A percentile compares a stretch with the other conserved stretches of the same genome.
These are phyloP conservation scores for Yamadazyma friedrichii DNA, from an alignment of 1,139 yeast species.

Conservation along the genomic window DNA sequence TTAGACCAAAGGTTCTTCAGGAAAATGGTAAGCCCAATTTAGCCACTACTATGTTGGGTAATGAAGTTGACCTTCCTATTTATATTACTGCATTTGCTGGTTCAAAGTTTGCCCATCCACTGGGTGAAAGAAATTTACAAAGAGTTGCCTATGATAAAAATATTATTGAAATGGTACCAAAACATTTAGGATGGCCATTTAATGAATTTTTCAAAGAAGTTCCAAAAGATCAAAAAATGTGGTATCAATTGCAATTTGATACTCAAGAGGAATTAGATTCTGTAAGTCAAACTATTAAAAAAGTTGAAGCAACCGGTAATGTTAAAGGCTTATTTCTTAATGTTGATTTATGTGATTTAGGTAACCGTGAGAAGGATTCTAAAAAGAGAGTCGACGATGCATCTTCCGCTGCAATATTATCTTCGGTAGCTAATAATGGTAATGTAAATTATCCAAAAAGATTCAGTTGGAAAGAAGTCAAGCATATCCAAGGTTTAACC, in stretches of 20 bases:
- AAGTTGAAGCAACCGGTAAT: constrained; percentile 19
- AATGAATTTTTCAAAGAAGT: constrained; percentile 55
- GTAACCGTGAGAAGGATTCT: constrained; percentile 26
- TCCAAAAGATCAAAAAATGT: constrained; percentile 21
- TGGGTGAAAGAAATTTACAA: constrained; percentile 53
- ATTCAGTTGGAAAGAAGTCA: constrained; percentile 19
- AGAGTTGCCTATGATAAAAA: constrained; percentile 44
- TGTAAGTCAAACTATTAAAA: constrained; percentile 17
- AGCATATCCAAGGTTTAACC: constrained; percentile 17
- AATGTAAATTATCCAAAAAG: constrained; percentile 10
- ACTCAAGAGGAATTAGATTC: constrained; percentile 27
- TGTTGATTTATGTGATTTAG: constrained; percentile 24
- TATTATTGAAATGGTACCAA: constrained; percentile 56
- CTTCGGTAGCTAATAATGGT: constrained; percentile 8
- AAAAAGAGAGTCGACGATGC: constrained; percentile 15
- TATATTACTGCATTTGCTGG: constrained; percentile 59
- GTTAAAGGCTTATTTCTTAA: constrained; percentile 27
- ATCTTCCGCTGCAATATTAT: constrained; percentile 10
- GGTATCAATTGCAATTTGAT: constrained; percentile 53
- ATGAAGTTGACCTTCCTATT: constrained; percentile 48
- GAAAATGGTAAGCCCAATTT: constrained; percentile 53
- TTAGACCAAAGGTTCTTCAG: constrained; percentile 71
- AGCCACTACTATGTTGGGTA: constrained; percentile 44
- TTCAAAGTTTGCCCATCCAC: constrained; percentile 54
- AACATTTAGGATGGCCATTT: constrained; percentile 46